Percentiles rank a stretch among this genome's conserved stretches.
Conservation (phyloP, 2,329 filamentous ascomycete species). For the Chaetomium strumarium region DNA sequence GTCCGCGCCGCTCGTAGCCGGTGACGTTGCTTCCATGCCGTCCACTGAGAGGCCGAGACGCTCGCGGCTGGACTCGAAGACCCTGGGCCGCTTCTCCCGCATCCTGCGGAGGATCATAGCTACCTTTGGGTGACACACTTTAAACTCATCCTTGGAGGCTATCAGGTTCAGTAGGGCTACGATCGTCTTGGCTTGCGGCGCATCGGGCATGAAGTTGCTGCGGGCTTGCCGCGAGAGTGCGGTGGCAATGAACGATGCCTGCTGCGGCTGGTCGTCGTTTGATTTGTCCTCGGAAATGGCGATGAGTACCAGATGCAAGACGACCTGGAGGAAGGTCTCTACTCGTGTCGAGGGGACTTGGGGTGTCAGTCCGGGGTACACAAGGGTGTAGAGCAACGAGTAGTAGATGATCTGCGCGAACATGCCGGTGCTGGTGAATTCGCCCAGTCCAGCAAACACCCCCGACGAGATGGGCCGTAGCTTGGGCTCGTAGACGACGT, state of each 20-base stretch:
- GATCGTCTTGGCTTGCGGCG: constrained; percentile 54
- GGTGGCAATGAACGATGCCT: constrained; percentile 65
- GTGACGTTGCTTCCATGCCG: constrained; percentile 73
- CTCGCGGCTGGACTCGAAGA: constrained; percentile 63
- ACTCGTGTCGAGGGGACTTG: constrained; percentile 74
- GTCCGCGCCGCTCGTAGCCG: constrained; percentile 61
- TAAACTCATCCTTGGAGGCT: constrained; percentile 65
- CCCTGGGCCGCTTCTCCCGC: constrained; percentile 70
- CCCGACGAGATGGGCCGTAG: constrained; percentile 70
- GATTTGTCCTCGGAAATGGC: constrained; percentile 77
- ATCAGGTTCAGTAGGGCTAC: constrained; percentile 58
- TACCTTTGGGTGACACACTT: constrained; percentile 79
- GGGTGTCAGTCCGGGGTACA: constrained; percentile 62
- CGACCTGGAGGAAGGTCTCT: constrained; percentile 86
- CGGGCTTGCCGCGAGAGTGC: constrained; percentile 60
- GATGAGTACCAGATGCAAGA: constrained; percentile 80
- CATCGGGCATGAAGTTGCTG: constrained; percentile 54
- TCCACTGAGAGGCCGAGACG: constrained; percentile 64
- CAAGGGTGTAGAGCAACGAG: constrained; percentile 73
- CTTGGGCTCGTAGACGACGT: constrained; percentile 88
- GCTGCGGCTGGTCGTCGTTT: constrained; percentile 46
- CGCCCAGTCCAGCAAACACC: constrained; percentile 67
- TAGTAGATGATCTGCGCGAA: constrained; percentile 91
- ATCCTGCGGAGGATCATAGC: constrained; percentile 76
- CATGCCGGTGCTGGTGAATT: constrained; percentile 75